Evolutionary conservation across 164 flowering plant genomes (phyloP), one percentile per base, ranked within the genome.

Genomic region (Vitis labrusca): DNA sequence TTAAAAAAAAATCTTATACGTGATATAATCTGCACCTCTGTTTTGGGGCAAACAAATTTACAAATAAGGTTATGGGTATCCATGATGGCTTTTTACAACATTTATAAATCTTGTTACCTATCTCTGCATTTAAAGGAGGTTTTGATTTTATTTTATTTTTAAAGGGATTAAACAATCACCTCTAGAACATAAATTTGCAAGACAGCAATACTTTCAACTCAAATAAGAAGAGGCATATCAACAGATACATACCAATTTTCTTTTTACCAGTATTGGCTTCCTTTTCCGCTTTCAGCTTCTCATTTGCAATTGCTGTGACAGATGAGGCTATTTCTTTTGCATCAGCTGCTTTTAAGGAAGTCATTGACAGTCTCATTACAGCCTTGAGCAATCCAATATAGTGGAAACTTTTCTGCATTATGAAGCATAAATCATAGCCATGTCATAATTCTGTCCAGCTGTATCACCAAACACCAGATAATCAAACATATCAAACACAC

Each of bases 291-390:
- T 95, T 95, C 17, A 95, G 79, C 84, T 90, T 95, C 74, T 95
- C 99, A 75, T 95, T 95, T 50, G 97, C 96, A 78, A 93, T 87
- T 44, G 99, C 94, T 9, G 94, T 79, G 30, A 95, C 59, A 2
- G 99, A 95, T 63, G 99, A 91, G 3, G 96, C 86, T 56, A 95
- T 82, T n/a, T 95, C 99, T 75, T 93, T 93, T 1, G 94, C 98
- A 82, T 93, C 97, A 12, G 96, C 86, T n/a, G 90, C 99, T 79
- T 90, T 93, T 74, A 95, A 60, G 30, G 80, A 23, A 30, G 83
- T 76, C 92, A 86, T 84, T 19, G 99, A 93, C 19, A 91, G 69
- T 78, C 99, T 88, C 92, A 93, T 89, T 8, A 91, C 94, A 6
- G 92, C 80, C 81, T 91, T 95, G 14, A 95, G 94, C 72, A 95